Evolutionary conservation across 768 basidiomycete species (phyloP).

Genomic region (Lyophyllum decastes): DNA sequence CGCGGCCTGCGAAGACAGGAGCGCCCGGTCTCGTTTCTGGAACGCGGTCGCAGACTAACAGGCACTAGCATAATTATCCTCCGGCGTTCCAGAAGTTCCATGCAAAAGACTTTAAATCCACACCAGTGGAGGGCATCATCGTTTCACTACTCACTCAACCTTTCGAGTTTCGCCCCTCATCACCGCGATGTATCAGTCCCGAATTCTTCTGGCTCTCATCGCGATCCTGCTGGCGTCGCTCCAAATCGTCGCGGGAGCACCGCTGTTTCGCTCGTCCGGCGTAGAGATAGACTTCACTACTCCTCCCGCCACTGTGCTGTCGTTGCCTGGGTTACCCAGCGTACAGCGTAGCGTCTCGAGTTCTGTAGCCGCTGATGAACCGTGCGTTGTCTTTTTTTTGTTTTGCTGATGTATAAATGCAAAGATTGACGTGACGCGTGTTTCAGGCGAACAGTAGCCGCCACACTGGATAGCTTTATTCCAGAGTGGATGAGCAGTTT

Average conservation of each 20-base stretch:
- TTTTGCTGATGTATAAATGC: not conserved
- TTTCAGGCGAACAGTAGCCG: conserved; percentile 1
- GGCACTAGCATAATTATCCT: too few relatives aligned
- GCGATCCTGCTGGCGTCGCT: conserved; percentile 11
- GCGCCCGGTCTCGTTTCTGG: not conserved
- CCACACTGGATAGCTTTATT: conserved; percentile 1
- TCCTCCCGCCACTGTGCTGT: too few relatives aligned
- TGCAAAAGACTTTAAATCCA: conserved; percentile 3
- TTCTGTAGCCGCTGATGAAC: not conserved
- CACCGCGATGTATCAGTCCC: conserved; percentile 12
- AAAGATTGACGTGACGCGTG: not conserved
- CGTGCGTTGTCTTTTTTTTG: not conserved
- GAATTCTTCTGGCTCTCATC: conserved; percentile 14
- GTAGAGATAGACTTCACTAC: not conserved
- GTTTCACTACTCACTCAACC: not conserved
- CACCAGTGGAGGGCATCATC: not conserved
- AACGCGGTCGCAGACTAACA: not conserved
- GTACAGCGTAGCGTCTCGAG: not conserved
- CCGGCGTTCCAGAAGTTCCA: not conserved
- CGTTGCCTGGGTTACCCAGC: too few relatives aligned
- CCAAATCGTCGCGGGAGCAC: conserved; percentile 7
- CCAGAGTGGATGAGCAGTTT: conserved; percentile 10
- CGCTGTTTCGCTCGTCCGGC: conserved; percentile 4
- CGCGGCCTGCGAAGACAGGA: conserved; percentile 1
- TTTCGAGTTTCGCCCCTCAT: not conserved